phyloP scores from a whole-genome alignment of 495 filamentous ascomycete genomes.

The Darksidea phi region DNA sequence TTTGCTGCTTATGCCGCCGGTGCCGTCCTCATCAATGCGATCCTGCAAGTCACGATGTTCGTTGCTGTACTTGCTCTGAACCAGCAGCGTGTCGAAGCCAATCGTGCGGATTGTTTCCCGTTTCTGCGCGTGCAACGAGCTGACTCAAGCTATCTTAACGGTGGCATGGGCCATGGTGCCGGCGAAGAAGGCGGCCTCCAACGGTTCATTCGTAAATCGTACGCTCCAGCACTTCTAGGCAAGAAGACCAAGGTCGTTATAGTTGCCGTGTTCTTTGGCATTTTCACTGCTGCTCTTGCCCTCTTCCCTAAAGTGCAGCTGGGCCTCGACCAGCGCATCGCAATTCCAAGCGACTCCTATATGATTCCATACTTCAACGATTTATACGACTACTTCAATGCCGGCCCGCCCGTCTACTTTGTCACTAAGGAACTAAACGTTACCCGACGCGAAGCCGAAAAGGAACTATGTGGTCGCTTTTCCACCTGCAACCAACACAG shows the following conservation, averaged over 20 bases:
- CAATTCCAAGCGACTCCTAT: slow-evolving; percentile 89
- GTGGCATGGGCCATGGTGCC: slow-evolving; percentile 56
- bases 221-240: slow-evolving; percentile 77
- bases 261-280: slow-evolving; percentile 75
- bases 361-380: slow-evolving; percentile 94
- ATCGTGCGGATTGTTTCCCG: slow-evolving; percentile 90
- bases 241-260: slow-evolving; percentile 74
- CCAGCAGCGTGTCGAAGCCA: slow-evolving; percentile 78
- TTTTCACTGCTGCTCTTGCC: slow-evolving; percentile 82
- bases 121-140: slow-evolving; percentile 74
- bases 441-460: slow-evolving; percentile 70
- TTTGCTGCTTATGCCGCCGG: slow-evolving; percentile 96
- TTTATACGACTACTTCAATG: slow-evolving; percentile 84
- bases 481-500: slow-evolving; percentile 81
- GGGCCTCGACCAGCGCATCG: slow-evolving; percentile 90
- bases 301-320: slow-evolving; percentile 81
- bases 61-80: slow-evolving; percentile 87
- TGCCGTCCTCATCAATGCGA: slow-evolving; percentile 92
- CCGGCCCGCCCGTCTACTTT: slow-evolving; percentile 94
- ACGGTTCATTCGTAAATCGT: slow-evolving; percentile 80
- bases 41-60: slow-evolving; percentile 95
- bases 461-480: slow-evolving; percentile 87
- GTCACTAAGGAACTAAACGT: slow-evolving; percentile 78
- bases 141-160: slow-evolving; percentile 51
- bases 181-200: slow-evolving; percentile 81